Conservation (phyloP, 208 protist genomes). For the Plasmodiophora brassicae region DNA sequence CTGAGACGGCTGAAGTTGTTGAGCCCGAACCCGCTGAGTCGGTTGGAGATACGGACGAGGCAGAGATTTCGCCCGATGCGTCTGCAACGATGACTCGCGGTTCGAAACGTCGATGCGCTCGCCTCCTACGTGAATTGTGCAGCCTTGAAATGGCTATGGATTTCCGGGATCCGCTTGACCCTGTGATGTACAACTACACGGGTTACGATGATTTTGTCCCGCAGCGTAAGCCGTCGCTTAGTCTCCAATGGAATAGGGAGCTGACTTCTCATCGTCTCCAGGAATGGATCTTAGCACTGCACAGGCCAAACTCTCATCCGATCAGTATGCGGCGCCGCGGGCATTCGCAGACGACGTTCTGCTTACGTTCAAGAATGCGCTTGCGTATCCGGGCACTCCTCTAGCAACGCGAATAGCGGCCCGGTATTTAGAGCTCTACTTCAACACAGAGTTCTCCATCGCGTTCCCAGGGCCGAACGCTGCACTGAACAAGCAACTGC, state of each 20-base stretch:
- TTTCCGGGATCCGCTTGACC: conserved; percentile 18
- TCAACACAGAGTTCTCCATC: background rate
- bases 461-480: background rate
- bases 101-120: background rate
- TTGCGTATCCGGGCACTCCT: background rate
- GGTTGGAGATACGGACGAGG: no score
- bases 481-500: background rate
- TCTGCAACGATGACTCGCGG: background rate
- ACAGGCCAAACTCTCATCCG: background rate
- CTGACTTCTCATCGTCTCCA: no score
- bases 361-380: background rate
- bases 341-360: background rate
- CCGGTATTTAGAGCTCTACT: background rate
- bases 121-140: background rate
- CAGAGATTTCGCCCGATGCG: no score
- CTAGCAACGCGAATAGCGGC: background rate
- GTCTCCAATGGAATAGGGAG: no score
- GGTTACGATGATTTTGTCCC: background rate
- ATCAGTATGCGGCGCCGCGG: background rate
- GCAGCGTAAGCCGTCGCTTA: no score
- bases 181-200: background rate
- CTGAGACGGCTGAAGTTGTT: no score
- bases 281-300: background rate
- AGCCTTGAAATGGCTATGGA: background rate
- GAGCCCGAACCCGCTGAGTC: no score